Evolutionary conservation across 768 basidiomycete genomes (phyloP).

Genomic region (Boletus vermiculosoides): DNA sequence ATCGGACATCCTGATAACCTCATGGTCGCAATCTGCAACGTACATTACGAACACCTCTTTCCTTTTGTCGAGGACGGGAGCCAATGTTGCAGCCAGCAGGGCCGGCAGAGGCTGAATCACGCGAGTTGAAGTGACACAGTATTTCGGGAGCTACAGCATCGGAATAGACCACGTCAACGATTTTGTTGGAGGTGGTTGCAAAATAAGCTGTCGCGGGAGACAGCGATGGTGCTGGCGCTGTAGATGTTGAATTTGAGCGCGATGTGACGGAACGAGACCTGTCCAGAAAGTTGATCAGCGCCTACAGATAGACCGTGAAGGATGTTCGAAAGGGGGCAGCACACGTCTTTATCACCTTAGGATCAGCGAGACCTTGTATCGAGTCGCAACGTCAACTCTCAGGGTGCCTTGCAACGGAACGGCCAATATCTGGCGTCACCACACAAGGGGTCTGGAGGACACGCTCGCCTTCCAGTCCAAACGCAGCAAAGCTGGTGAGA

Average conservation of each 20-base stretch:
- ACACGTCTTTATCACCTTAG: constrained; percentile 43
- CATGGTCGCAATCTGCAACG: constrained; percentile 51
- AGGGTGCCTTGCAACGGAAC: constrained; percentile 82
- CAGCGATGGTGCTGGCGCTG: constrained; percentile 71
- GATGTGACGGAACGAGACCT: constrained; percentile 72
- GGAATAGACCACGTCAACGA: constrained; percentile 58
- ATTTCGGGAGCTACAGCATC: constrained; percentile 58
- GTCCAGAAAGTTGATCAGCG: constrained; percentile 78
- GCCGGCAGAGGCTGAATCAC: constrained; percentile 50
- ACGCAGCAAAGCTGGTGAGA: too few relatives aligned
- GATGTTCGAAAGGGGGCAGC: not conserved
- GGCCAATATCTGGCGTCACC: constrained; percentile 49
- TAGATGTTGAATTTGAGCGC: constrained; percentile 45
- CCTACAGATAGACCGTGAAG: constrained; percentile 38
- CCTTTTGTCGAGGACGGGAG: constrained; percentile 45
- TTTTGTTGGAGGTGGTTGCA: constrained; percentile 26
- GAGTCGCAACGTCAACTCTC: constrained; percentile 35
- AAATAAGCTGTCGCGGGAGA: constrained; percentile 82
- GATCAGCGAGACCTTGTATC: constrained; percentile 49
- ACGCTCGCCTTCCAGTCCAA: too few relatives aligned
- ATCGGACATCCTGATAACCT: constrained; percentile 51
- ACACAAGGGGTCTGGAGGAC: too few relatives aligned
- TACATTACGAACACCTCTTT: constrained; percentile 49
- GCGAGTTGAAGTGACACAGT: constrained; percentile 50
- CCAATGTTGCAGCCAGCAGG: constrained; percentile 47